Conservation (phyloP, 345 rosid genomes). For the Pistacia integerrima region DNA sequence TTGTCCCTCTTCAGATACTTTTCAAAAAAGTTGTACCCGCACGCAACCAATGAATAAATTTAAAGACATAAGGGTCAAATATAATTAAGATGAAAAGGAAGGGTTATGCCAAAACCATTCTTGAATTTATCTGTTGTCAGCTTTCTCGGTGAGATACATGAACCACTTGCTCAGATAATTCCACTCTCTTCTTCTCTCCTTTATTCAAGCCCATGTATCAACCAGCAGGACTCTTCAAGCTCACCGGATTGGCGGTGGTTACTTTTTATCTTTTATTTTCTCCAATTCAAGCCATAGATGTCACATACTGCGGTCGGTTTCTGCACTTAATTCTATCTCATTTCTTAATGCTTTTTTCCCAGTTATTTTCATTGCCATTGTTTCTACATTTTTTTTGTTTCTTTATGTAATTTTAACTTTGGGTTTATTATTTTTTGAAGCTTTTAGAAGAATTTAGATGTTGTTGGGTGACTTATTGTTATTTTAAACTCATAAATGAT, state of each 20-base stretch:
- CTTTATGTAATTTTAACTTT: not conserved
- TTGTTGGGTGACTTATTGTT: not conserved
- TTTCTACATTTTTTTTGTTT: not conserved
- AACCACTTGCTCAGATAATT: too few species aligned
- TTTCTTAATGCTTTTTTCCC: not conserved
- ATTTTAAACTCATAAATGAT: not conserved
- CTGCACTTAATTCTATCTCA: not conserved
- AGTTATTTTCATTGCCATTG: too few species aligned
- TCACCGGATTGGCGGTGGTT: slow-evolving; percentile 7
- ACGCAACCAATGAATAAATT: too few species aligned
- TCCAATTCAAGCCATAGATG: slow-evolving; percentile 16
- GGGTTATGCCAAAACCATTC: too few species aligned
- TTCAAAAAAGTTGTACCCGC: too few species aligned
- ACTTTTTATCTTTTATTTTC: slow-evolving; percentile 17
- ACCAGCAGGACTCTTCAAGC: not conserved
- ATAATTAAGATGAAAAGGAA: too few species aligned
- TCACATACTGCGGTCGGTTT: slow-evolving; percentile 35
- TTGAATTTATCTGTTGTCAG: too few species aligned
- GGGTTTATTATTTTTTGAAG: not conserved
- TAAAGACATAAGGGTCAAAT: too few species aligned
- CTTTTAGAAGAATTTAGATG: not conserved
- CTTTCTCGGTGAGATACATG: too few species aligned
- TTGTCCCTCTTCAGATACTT: too few species aligned
- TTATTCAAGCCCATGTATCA: not conserved
- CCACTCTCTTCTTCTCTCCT: too few species aligned